phyloP scores from a whole-genome alignment of 1,284 basidiomycete species.

The Wolfiporia cocos region DNA sequence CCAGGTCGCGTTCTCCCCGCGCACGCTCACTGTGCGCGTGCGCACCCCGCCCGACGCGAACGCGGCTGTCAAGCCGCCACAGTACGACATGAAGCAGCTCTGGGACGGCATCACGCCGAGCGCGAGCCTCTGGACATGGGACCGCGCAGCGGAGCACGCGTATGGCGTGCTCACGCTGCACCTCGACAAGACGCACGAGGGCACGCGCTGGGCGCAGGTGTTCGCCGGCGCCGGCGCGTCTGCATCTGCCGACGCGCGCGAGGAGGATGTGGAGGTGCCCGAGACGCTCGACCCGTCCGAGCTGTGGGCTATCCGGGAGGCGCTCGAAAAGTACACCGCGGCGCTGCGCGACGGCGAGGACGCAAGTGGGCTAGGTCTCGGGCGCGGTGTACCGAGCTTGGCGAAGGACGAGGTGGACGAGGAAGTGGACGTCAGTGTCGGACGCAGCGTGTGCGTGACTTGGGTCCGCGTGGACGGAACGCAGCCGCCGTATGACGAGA shows the following conservation, averaged over 20 bases:
- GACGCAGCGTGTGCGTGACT: slow-evolving; percentile 50
- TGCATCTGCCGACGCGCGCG: slow-evolving; percentile 14
- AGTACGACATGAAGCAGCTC: slow-evolving; percentile 56
- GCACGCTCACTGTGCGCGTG: slow-evolving; percentile 63
- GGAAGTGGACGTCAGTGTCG: slow-evolving; percentile 70
- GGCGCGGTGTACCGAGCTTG: slow-evolving; percentile 66
- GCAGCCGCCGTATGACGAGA: slow-evolving; percentile 35
- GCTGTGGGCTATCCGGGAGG: slow-evolving; percentile 71
- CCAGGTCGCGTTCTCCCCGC: slow-evolving; percentile 57
- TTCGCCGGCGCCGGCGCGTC: slow-evolving; percentile 48
- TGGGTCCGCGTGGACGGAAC: slow-evolving; percentile 56
- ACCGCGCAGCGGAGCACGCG: slow-evolving; percentile 59
- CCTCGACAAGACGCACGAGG: slow-evolving; percentile 76
- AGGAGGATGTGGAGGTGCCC: slow-evolving; percentile 67
- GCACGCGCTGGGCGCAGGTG: slow-evolving; percentile 81
- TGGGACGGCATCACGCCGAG: slow-evolving; percentile 74
- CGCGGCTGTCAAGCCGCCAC: slow-evolving; percentile 37
- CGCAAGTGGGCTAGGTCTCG: slow-evolving; percentile 49
- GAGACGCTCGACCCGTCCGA: slow-evolving; percentile 88
- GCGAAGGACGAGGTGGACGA: slow-evolving; percentile 82
- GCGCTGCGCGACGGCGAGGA: slow-evolving; percentile 53
- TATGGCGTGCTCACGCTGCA: slow-evolving; percentile 77
- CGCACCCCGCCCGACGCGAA: slow-evolving; percentile 26
- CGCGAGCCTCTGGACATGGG: slow-evolving; percentile 86
- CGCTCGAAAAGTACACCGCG: slow-evolving; percentile 80